A percentile compares a stretch with the other conserved stretches of the same genome.
Evolutionary conservation across 2,329 filamentous ascomycete species (phyloP).

Genomic region (Monosporascus sp.): DNA sequence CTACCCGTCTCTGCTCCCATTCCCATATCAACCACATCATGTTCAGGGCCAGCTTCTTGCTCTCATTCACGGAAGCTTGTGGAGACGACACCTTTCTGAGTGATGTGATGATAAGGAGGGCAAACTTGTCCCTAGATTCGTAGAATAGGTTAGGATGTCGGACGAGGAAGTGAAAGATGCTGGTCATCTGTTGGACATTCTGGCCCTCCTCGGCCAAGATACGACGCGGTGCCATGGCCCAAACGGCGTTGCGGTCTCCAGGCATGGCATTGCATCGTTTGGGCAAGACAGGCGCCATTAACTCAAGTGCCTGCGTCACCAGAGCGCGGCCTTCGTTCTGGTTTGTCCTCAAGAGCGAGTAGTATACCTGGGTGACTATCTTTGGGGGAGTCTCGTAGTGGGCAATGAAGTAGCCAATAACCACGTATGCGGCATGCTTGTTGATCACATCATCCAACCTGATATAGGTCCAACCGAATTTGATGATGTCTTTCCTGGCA

Average conservation of each 20-base stretch:
- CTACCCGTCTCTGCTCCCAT: slow-evolving; percentile 83
- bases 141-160: slow-evolving; percentile 91
- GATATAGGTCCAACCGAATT: slow-evolving; percentile 98
- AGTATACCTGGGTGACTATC: slow-evolving; percentile 93
- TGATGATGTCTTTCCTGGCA: slow-evolving; percentile 94
- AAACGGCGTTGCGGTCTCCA: slow-evolving; percentile 71
- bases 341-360: slow-evolving; percentile 83
- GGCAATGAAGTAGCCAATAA: slow-evolving; percentile 96
- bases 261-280: slow-evolving; percentile 67
- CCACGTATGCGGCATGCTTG: slow-evolving; percentile 95
- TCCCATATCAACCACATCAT: slow-evolving; percentile 86
- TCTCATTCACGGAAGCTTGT: slow-evolving; percentile 81
- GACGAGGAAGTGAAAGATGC: slow-evolving; percentile 95
- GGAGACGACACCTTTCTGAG: slow-evolving; percentile 81
- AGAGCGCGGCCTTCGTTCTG: slow-evolving; percentile 90
- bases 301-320: slow-evolving; percentile 88
- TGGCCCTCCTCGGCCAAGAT: slow-evolving; percentile 92
- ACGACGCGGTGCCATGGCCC: slow-evolving; percentile 84
- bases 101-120: slow-evolving; percentile 80
- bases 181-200: slow-evolving; percentile 92
- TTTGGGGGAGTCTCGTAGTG: slow-evolving; percentile 95
- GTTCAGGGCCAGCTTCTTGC: slow-evolving; percentile 83
- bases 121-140: slow-evolving; percentile 87
- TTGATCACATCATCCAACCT: slow-evolving; percentile 98
- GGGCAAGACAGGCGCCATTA: slow-evolving; percentile 89